Conservation (phyloP, 139 green algal species). For the Chara braunii region DNA sequence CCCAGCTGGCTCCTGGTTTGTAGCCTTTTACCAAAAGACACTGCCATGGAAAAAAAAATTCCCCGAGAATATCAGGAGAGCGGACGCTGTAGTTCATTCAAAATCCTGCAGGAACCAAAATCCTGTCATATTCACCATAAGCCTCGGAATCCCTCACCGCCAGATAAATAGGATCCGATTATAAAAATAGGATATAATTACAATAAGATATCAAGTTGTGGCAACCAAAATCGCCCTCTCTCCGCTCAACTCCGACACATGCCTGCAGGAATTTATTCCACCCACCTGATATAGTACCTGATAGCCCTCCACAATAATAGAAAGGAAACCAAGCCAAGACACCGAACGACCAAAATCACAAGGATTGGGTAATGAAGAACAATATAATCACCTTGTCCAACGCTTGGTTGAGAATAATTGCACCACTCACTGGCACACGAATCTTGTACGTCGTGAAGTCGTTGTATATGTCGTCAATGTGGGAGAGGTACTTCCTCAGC, state of each 20-base stretch:
- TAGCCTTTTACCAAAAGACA: slow-evolving; percentile 77
- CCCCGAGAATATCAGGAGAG: not conserved
- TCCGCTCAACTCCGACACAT: too few species aligned
- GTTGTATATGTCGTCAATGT: slow-evolving; percentile 65
- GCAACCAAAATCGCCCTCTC: not conserved
- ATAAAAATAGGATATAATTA: not conserved
- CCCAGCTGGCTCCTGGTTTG: slow-evolving; percentile 66
- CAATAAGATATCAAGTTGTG: not conserved
- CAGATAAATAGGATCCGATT: too few species aligned
- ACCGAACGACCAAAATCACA: too few species aligned
- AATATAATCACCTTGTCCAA: slow-evolving; percentile 25
- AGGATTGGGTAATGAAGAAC: too few species aligned
- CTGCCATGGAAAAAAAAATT: slow-evolving; percentile 10
- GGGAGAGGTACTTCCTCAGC: slow-evolving; percentile 53
- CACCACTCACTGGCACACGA: slow-evolving; percentile 60
- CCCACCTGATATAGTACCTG: too few species aligned
- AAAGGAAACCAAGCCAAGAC: too few species aligned
- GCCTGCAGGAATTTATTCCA: too few species aligned
- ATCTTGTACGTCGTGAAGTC: slow-evolving; percentile 82
- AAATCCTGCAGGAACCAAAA: not conserved
- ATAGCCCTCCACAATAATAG: too few species aligned
- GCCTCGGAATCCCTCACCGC: too few species aligned
- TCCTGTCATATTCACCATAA: not conserved
- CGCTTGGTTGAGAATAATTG: slow-evolving; percentile 72
- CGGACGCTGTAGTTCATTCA: not conserved